phyloP scores from a whole-genome alignment of 208 protist species.

The Trichomonas gallinae region DNA sequence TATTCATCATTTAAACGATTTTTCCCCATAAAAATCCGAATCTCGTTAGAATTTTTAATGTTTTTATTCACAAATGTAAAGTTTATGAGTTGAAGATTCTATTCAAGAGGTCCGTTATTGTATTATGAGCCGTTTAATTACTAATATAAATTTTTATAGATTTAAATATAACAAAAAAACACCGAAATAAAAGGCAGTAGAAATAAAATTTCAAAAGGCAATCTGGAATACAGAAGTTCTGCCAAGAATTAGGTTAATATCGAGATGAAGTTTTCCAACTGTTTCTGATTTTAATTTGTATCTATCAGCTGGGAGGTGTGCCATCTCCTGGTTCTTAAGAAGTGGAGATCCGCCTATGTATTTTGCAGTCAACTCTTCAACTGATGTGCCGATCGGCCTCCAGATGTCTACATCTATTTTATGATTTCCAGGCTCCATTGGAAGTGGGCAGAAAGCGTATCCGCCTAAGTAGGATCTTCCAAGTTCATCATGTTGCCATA shows the following conservation, averaged over 20 bases:
- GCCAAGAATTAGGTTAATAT: background rate
- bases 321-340: background rate
- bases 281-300: background rate
- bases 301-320: background rate
- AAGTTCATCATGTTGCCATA: background rate
- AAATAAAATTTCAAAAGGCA: background rate
- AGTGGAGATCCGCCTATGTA: conserved; percentile 1
- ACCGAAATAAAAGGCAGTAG: too few relatives aligned
- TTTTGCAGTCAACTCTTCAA: conserved; percentile 11
- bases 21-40: too few relatives aligned
- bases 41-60: too few relatives aligned
- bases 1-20: too few relatives aligned
- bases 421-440: background rate
- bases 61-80: too few relatives aligned
- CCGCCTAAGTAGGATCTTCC: background rate
- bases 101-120: too few relatives aligned
- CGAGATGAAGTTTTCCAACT: background rate
- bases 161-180: too few relatives aligned
- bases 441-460: background rate
- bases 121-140: too few relatives aligned
- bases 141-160: too few relatives aligned
- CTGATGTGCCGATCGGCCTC: background rate
- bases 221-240: background rate
- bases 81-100: too few relatives aligned
- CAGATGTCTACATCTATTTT: background rate